These are phyloP conservation scores for Irpex sp. DNA, from an alignment of 1,284 basidiomycete genomes.

Conservation along the genomic window DNA sequence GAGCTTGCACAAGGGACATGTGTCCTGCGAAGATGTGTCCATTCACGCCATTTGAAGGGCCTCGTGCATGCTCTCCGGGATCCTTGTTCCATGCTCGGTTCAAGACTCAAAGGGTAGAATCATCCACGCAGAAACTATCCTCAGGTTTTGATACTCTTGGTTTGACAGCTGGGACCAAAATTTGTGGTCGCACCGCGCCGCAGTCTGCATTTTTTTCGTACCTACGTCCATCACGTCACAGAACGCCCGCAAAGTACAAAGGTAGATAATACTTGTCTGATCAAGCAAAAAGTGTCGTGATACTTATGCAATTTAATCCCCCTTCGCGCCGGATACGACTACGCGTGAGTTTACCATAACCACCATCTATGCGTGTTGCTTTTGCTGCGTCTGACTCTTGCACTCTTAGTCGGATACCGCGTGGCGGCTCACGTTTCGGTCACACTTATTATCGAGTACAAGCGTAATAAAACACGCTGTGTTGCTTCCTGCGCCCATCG, in stretches of 20 bases:
- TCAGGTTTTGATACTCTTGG: background rate
- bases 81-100: background rate
- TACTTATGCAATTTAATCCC: background rate
- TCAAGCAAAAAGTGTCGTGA: background rate
- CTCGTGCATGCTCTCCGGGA: background rate
- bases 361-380: background rate
- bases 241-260: background rate
- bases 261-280: background rate
- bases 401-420: background rate
- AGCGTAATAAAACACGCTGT: background rate
- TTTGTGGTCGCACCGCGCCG: background rate
- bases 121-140: background rate
- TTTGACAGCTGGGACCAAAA: background rate
- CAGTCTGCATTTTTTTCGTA: background rate
- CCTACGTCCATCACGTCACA: background rate
- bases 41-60: background rate
- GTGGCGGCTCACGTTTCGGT: background rate
- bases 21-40: background rate
- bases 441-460: background rate
- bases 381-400: background rate
- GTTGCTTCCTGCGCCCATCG: background rate
- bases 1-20: background rate
- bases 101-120: background rate
- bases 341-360: background rate
- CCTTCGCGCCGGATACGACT: background rate